phyloP scores from a whole-genome alignment of 164 flowering plant genomes.

The Warburgia ugandensis region DNA sequence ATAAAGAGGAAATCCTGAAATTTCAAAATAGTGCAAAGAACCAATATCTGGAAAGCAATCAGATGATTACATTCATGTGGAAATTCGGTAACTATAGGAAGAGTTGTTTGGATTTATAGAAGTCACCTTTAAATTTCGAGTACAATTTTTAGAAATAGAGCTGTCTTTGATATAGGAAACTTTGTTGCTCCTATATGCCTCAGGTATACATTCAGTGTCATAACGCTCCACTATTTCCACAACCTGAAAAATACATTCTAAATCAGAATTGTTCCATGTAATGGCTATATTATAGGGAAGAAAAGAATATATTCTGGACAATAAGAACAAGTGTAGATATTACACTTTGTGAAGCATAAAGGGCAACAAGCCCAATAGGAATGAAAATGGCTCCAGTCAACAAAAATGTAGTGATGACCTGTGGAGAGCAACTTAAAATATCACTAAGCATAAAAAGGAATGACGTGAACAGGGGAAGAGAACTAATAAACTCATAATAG shows the following conservation, averaged over 20 bases:
- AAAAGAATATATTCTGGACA: not conserved
- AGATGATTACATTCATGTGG: too few relatives aligned
- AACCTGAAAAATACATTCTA: constrained; percentile 37
- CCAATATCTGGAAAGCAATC: not conserved
- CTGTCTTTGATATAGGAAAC: constrained; percentile 53
- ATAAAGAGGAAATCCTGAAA: not conserved
- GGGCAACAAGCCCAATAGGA: constrained; percentile 59
- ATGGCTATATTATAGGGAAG: not conserved
- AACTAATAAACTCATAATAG: not conserved
- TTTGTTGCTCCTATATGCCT: constrained; percentile 38
- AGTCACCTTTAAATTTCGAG: constrained; percentile 48
- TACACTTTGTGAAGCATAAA: constrained; percentile 61
- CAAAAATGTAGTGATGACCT: constrained; percentile 65
- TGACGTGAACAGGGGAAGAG: not conserved
- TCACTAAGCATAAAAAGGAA: not conserved
- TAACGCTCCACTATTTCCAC: constrained; percentile 72
- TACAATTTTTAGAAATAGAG: constrained; percentile 55
- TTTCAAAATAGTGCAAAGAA: not conserved
- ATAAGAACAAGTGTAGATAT: constrained; percentile 5
- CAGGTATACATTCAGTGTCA: constrained; percentile 68
- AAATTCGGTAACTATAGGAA: not conserved
- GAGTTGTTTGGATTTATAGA: not conserved
- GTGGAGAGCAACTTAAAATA: constrained; percentile 13
- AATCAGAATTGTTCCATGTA: not conserved
- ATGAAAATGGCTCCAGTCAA: constrained; percentile 48